Evolutionary conservation across 179 eudicot genomes (phyloP).

Genomic region (Silene vulgaris): DNA sequence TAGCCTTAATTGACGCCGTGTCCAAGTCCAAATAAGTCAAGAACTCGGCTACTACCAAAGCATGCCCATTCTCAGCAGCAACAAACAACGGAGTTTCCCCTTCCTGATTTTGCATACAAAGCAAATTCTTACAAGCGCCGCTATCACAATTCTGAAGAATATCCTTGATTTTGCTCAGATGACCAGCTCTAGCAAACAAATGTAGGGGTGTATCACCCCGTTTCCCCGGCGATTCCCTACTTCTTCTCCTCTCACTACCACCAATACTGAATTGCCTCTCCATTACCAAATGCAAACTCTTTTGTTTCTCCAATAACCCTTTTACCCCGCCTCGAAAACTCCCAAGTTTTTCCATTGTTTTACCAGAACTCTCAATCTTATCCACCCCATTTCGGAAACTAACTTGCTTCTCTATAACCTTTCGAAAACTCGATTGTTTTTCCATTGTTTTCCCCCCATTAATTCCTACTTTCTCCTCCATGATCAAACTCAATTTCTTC

Average conservation of each 20-base stretch:
- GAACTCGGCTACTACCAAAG: conserved; percentile 52
- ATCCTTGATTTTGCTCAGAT: conserved; percentile 52
- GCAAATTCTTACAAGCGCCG: conserved; percentile 43
- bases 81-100: conserved; percentile 79
- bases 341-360: conserved; percentile 37
- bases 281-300: conserved; percentile 58
- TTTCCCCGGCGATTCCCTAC: conserved; percentile 74
- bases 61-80: conserved; percentile 84
- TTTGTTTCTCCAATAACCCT: conserved; percentile 59
- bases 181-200: conserved; percentile 71
- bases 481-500: conserved; percentile 12
- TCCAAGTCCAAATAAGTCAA: conserved; percentile 68
- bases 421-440: conserved; percentile 23
- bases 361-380: conserved; percentile 27
- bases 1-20: conserved; percentile 62
- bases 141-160: conserved; percentile 44
- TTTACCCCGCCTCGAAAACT: conserved; percentile 34
- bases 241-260: conserved; percentile 51
- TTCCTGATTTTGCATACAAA: conserved; percentile 67
- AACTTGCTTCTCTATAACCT: conserved; percentile 31
- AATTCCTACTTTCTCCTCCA: conserved; percentile 34
- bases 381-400: conserved; percentile 26
- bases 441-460: conserved; percentile 25
- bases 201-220: conserved; percentile 77
- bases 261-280: conserved; percentile 76